Evolutionary conservation across 208 protist genomes (phyloP).

Genomic region (Eutreptiella sp.): DNA sequence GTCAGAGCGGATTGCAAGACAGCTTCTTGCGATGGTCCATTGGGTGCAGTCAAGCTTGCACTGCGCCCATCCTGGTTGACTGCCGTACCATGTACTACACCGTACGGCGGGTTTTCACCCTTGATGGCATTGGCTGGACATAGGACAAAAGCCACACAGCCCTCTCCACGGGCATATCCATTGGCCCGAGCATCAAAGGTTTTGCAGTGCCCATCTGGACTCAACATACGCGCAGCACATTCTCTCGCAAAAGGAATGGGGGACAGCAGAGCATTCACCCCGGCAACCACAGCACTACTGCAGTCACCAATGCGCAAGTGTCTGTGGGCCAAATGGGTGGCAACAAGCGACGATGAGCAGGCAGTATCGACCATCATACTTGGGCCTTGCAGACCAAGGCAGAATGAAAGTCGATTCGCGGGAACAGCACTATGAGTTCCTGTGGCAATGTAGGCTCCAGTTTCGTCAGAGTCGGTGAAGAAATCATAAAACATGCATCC

Average conservation of each 20-base stretch:
- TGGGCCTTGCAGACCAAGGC: conserved; percentile 49
- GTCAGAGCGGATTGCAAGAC: conserved; percentile 29
- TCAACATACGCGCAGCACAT: conserved; percentile 45
- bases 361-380: conserved; percentile 59
- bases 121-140: conserved; percentile 17
- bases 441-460: too few relatives aligned
- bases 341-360: conserved; percentile 60
- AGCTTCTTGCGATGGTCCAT: conserved; percentile 31
- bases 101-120: conserved; percentile 16
- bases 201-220: conserved; percentile 46
- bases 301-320: conserved; percentile 27
- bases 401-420: conserved; percentile 46
- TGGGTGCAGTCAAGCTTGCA: conserved; percentile 34
- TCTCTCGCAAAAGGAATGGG: too few relatives aligned
- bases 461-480: too few relatives aligned
- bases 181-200: conserved; percentile 57
- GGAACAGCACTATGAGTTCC: too few relatives aligned
- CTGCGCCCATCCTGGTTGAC: conserved; percentile 50
- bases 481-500: too few relatives aligned
- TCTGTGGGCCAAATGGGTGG: conserved; percentile 45
- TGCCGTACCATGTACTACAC: conserved; percentile 33
- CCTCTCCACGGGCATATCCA: conserved; percentile 62
- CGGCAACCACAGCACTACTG: conserved; percentile 8
- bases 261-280: conserved; percentile 45
- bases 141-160: conserved; percentile 51